Evolutionary conservation across 805 yeast species (phyloP).

Genomic region (Lachancea dasiensis): DNA sequence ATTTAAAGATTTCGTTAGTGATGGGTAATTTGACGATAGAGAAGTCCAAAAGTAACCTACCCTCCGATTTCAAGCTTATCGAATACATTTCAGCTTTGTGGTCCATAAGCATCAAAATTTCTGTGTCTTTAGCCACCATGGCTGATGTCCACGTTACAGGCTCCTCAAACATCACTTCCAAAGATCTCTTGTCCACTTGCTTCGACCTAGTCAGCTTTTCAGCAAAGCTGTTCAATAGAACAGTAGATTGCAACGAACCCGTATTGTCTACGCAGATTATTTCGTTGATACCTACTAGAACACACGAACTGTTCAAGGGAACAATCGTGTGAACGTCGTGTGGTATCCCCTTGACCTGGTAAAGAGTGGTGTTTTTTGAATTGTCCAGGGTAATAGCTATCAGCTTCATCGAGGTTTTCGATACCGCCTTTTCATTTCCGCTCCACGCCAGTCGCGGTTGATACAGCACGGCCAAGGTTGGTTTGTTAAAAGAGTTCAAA

Average conservation of each 20-base stretch:
- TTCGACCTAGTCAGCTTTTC: conserved; percentile 43
- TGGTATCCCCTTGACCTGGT: conserved; percentile 60
- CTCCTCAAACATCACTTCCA: conserved; percentile 19
- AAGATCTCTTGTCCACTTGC: conserved; percentile 40
- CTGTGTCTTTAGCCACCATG: conserved; percentile 13
- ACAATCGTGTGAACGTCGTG: conserved; percentile 62
- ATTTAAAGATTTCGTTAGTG: conserved; percentile 26
- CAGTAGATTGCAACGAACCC: conserved; percentile 39
- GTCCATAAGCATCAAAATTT: conserved; percentile 26
- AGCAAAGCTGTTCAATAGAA: conserved; percentile 29
- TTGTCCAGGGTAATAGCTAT: conserved; percentile 47
- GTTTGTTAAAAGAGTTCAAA: conserved; percentile 68
- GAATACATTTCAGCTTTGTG: conserved; percentile 22
- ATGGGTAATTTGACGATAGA: conserved; percentile 28
- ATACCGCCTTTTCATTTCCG: conserved; percentile 37
- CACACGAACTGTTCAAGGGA: conserved; percentile 60
- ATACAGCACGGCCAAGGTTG: conserved; percentile 67
- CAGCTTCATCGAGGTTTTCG: conserved; percentile 19
- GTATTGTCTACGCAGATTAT: conserved; percentile 68
- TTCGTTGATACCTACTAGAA: conserved; percentile 70
- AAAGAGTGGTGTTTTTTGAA: conserved; percentile 54
- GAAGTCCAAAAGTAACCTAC: conserved; percentile 27
- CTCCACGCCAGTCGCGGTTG: conserved; percentile 69
- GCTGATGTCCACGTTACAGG: conserved; percentile 33
- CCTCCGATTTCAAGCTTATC: conserved; percentile 27